Evolutionary conservation across 2,329 filamentous ascomycete species (phyloP), one percentile per base, ranked within the genome.

Genomic region (Aspergillus thermomutatus): DNA sequence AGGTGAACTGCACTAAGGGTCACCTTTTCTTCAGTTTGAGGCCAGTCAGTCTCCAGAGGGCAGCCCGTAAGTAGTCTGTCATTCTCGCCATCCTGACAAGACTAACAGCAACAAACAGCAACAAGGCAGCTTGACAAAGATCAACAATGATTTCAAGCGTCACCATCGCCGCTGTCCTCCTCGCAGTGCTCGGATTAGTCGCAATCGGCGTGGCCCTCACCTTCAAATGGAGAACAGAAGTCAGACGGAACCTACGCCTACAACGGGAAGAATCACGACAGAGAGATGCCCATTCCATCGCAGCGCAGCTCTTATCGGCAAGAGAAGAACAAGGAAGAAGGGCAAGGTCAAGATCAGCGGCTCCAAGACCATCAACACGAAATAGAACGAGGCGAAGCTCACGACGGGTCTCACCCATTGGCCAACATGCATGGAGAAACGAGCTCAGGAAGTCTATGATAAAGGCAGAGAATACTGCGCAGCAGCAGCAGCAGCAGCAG

Each of bases 121-220:
- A 46, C 21, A 37, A 37, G 40, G 7, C 28, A 17, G 31, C 25
- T 19, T 47, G 21, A 40, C 19, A 3, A 23, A 11, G 4, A 10
- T 11, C 43, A 26, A 56, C n/a, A n/a, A 66, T 66, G 64, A 11
- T 60, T 9, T 47, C 49, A 9, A 66, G 64, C 43, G 11, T 52
- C 17, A 14, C 63, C 1, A 53, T 66, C n/a, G 59, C 54, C 1
- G 21, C 60, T 9, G 34, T 65, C 17, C 49, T 66, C 26, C 23
- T 49, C 10, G 43, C 58, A 5, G 37, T 52, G 8, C 17, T 64
- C 4, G 9, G 27, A 10, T 23, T 52, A 4, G 28, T 53, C 7
- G 25, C 37, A 0, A 34, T 57, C 14, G 59, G 49, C 0, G 62
- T 54, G 54, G 1, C 60, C 1, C 21, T 52, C 19, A n/a, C 34